Conservation (phyloP, 768 basidiomycete genomes). For the Boletus vermiculosoides region DNA sequence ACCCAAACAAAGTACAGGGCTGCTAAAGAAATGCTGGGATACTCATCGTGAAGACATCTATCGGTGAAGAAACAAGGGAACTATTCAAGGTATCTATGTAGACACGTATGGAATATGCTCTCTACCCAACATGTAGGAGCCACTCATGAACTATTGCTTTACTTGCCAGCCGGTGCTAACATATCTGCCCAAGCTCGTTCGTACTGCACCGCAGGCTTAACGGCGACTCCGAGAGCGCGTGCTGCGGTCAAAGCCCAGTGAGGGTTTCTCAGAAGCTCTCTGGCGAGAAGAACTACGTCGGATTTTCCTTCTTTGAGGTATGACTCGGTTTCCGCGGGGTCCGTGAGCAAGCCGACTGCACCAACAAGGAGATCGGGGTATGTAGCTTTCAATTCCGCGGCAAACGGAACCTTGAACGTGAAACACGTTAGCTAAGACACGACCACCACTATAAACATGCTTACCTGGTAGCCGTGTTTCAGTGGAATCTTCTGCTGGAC, state of each 20-base stretch:
- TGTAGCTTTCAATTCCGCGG: conserved; percentile 61
- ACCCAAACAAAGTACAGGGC: conserved; percentile 80
- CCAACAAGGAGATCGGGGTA: conserved; percentile 55
- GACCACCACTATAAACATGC: background rate
- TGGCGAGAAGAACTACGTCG: conserved; percentile 65
- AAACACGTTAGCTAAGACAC: background rate
- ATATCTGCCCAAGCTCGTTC: conserved; percentile 54
- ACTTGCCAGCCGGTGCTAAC: conserved; percentile 23
- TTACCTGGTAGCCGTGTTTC: conserved; percentile 61
- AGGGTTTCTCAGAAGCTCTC: conserved; percentile 64
- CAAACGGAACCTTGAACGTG: conserved; percentile 56
- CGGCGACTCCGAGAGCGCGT: conserved; percentile 54
- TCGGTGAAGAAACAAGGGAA: background rate
- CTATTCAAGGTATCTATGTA: conserved; percentile 2
- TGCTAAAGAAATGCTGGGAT: conserved; percentile 60
- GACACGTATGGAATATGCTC: background rate
- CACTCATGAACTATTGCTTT: background rate
- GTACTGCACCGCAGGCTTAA: conserved; percentile 74
- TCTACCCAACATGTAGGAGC: background rate
- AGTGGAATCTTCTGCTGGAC: conserved; percentile 52
- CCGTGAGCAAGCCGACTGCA: conserved; percentile 72
- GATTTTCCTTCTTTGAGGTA: conserved; percentile 65
- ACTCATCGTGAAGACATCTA: conserved; percentile 10
- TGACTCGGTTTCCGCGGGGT: conserved; percentile 56
- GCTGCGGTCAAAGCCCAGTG: conserved; percentile 67